Evolutionary conservation across 179 eudicot genomes (phyloP), one percentile per base, ranked within the genome.

Genomic region (Dionaea muscipula): DNA sequence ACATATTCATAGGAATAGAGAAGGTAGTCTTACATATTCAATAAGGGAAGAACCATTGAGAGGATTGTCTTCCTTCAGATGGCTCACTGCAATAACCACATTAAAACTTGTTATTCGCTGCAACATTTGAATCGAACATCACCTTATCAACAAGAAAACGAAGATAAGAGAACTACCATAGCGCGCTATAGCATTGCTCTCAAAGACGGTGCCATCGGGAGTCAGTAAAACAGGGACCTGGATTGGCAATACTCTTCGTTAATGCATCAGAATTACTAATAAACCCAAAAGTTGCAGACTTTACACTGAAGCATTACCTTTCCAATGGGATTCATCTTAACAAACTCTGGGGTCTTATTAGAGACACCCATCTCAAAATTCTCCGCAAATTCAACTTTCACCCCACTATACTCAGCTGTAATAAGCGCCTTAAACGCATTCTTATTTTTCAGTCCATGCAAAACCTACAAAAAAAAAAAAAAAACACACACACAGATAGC

Each of bases 271-370:
- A 47, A 23, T 7, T 12, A 15, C 26, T 22, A 26, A 31, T 47
- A 23, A 10, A 13, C 38, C 37, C 26, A 10, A 24, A n/a, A 44
- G 7, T 44, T 44, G 18, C 16, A 24, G 9, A 22, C 28, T 13
- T 13, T 14, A 17, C 47, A 18, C 13, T 2, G 2, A 36, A 27
- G 1, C 4, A 0, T 9, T 63, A 86, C 98, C 96, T 91, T 91
- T 37, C 98, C 96, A 23, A 91, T 63, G 6, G 98, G 98, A 61
- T 87, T 87, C 94, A 84, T 82, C 64, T 84, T 77, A 21, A 91
- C 68, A 53, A 80, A 91, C 64, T 84, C 94, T 0, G 94, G 89
- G 8, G 86, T 63, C 72, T 91, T 91, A 60, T 91, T 87, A 21
- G 98, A 51, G 6, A 82, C 89, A 22, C 98, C 96, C 88, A 91